A percentile compares a stretch with the other conserved stretches of the same genome.
These are phyloP conservation scores for Oryza glaberrima DNA, from an alignment of 176 grass and related monocot species.

Conservation along the genomic window DNA sequence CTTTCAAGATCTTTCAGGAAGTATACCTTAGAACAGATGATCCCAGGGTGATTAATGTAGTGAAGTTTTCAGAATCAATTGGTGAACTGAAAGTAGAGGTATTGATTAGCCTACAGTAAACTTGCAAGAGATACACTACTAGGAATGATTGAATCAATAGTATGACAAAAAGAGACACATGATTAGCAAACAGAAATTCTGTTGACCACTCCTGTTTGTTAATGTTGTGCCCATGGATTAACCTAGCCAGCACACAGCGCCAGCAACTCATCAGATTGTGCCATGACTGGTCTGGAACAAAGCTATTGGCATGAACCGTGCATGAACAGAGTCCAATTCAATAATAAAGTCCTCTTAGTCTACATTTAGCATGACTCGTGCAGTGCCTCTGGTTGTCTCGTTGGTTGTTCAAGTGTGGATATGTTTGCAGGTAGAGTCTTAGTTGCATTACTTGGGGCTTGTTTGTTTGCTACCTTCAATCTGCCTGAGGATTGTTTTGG, in stretches of 20 bases:
- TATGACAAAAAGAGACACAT: not conserved
- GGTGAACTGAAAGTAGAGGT: slow-evolving; percentile 94
- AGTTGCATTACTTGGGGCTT: no score
- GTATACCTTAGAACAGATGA: slow-evolving; percentile 88
- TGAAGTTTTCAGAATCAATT: slow-evolving; percentile 92
- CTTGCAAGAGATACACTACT: no score
- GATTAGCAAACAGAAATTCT: not conserved
- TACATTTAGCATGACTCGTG: no score
- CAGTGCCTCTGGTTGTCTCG: no score
- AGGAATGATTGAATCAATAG: not conserved
- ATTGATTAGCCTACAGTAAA: not conserved
- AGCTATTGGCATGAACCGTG: not conserved
- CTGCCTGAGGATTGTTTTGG: no score
- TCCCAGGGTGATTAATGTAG: slow-evolving; percentile 85
- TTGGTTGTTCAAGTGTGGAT: no score
- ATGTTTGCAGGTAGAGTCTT: no score
- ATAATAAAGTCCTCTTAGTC: not conserved
- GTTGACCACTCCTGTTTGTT: not conserved
- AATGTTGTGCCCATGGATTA: not conserved
- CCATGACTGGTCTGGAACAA: not conserved
- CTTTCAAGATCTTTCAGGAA: slow-evolving; percentile 94
- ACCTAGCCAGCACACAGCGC: not conserved
- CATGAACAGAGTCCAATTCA: not conserved
- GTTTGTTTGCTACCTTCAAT: no score
- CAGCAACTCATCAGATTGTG: not conserved